Evolutionary conservation across 768 basidiomycete genomes (phyloP), one percentile per base, ranked within the genome.

Genomic region (Boletus subparvulus): DNA sequence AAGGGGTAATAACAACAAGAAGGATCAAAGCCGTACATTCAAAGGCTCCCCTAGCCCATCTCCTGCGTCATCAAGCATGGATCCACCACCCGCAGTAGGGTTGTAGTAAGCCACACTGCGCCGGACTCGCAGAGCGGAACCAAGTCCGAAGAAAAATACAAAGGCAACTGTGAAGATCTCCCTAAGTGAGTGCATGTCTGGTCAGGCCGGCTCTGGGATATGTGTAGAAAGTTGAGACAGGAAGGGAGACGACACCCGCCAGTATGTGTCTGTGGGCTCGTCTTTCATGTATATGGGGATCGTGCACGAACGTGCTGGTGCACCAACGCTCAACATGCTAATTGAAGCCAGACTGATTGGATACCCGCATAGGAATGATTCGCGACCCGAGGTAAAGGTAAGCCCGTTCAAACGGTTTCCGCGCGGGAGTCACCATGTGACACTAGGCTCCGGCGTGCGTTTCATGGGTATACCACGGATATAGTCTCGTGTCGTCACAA

Each of bases 51-150:
- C 80, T 3, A 69, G 62, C 28, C 74, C 74, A 35, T 66, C 53
- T 4, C 73, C 73, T 28, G 78, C 75, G 26, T 75, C 65, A 54
- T 77, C 70, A n/a, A 80, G 73, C 74, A 74, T 70, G 10, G 80
- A 79, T 10, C 79, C 79, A n/a, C 78, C 78, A 10, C 57, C 61
- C 1, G 17, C n/a, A 3, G 64, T 56, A 3, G 79, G 78, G 43
- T 72, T 43, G 41, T 72, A 69, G 65, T 73, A 80, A 28, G 65
- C 73, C 6, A 67, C 65, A 3, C 47, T 52, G 6, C 55, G 42
- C 35, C 35, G 6, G 9, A 47, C n/a, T 10, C 53, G 21, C 32
- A 55, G 36, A 24, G 56, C 39, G 7, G 33, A 52, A 28, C 47
- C 21, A 14, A 62, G 30, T 48, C 42, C 45, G 12, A 56, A 45